Base-by-base conservation (phyloP, 2,329 filamentous ascomycete genomes). In the Trichophyton verrucosum region DNA sequence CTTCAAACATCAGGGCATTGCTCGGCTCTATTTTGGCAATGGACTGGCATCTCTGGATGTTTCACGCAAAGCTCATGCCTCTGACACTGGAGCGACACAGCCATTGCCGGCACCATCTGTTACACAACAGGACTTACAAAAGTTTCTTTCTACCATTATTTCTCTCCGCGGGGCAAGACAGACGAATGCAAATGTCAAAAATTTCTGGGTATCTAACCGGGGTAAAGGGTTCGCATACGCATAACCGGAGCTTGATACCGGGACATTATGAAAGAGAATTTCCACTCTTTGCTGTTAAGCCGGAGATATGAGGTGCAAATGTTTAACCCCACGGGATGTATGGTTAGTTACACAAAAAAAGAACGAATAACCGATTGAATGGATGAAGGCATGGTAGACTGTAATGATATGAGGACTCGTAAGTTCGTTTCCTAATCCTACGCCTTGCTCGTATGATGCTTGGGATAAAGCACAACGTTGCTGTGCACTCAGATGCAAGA, bases 161-260 rank as follows among this genome's bases (percentile, higher is more conserved):
- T 67, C 69, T 47, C 70, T 75, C 27, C 68, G 76, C 59, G 75
- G 75, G 46, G 68, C 69, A 24, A 68, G 71, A 53, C 71, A 70
- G 38, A 77, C 76, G 3, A 68, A 70, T 58, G 70, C 75, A 40
- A 62, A 76, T 61, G 72, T 74, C 17, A 73, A 71, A 33, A 65
- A 72, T 1, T 77, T 77, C 61, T 78, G 76, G 76, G 63, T 77
- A 22, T 72, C 72, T 60, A 77, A 75, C 63, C 72, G 74, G 22
- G 76, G 76, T 1, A 68, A 71, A 60, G 70, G 70, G 6, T 76
- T 75, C 65, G 72, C 73, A 59, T 76, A 76, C 66, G 66, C 69
- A 56, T 64, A 66, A 70, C 38, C 22, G 33, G 27, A 9, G 11
- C 36, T 17, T 20, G n/a, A 57, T 57, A 9, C 22, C 4, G 38